Base-by-base conservation (phyloP, 129 eudicot genomes). In the Tanacetum coccineum region DNA sequence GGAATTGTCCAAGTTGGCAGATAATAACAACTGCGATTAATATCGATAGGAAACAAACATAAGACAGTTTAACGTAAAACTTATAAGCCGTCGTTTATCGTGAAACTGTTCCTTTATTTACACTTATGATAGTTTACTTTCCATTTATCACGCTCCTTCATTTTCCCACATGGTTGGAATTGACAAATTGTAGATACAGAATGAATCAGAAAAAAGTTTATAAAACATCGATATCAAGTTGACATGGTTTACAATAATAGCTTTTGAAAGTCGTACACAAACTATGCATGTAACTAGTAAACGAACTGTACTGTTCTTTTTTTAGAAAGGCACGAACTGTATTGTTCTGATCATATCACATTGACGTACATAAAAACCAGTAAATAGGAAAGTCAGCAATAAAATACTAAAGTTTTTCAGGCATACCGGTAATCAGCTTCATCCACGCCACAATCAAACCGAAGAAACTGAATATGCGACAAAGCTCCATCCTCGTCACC, bases 371-470 rank as follows among this genome's bases (percentile, higher is more conserved):
- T 48, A 28, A 47, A 70, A 71, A 51, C 57, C 2, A n/a, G 32
- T 44, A 70, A 56, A 42, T 22, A 17, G 28, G 25, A 36, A 53
- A 73, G 26, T 52, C 20, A 64, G 26, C 56, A 42, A 17, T 56
- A 56, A 66, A 64, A 55, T 26, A 73, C 65, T 55, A 9, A 30
- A 48, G 17, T 47, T 65, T 49, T 73, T 64, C 21, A 30, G n/a
- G 9, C 85, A 62, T 84, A 93, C 98, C 98, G 87, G 79, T 93
- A 93, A 69, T 89, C 85, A 13, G 74, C 71, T 75, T 93, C 95
- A 73, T 90, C 85, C 17, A 93, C 77, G 48, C 92, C 96, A 72
- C 76, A 72, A 73, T 77, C 81, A 68, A 88, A 71, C 62, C 70
- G 89, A 79, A 93, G 95, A 88, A 80, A 93, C 6, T 85, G 85